Evolutionary conservation across 2,329 filamentous ascomycete species (phyloP).

Genomic region (Knufia petricola): DNA sequence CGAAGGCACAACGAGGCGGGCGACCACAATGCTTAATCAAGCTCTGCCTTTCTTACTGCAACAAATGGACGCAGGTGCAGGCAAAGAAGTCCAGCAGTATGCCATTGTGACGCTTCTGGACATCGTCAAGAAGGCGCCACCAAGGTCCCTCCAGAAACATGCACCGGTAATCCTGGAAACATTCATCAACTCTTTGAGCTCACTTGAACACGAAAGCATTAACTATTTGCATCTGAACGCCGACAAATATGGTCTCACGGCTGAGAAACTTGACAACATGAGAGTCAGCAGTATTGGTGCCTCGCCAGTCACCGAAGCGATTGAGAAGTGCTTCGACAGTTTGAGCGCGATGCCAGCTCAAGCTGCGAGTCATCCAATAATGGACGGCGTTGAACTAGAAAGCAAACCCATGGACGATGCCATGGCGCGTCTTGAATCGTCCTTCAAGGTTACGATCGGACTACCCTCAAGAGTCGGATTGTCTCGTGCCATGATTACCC

Average conservation of each 20-base stretch:
- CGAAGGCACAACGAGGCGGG: constrained; percentile 53
- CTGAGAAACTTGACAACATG: constrained; percentile 82
- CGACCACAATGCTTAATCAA: constrained; percentile 70
- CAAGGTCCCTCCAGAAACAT: constrained; percentile 67
- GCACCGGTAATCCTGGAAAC: constrained; percentile 73
- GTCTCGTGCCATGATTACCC: constrained; percentile 69
- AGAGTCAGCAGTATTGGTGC: constrained; percentile 70
- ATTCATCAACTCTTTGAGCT: constrained; percentile 71
- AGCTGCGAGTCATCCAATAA: constrained; percentile 9
- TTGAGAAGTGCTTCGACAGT: constrained; percentile 78
- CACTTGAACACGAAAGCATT: constrained; percentile 76
- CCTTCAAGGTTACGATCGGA: constrained; percentile 77
- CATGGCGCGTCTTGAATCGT: constrained; percentile 60
- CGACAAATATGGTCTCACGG: constrained; percentile 70
- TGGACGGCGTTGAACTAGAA: constrained; percentile 14
- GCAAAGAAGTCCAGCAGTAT: constrained; percentile 77
- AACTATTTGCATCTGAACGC: constrained; percentile 91
- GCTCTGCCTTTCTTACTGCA: constrained; percentile 87
- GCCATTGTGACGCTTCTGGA: constrained; percentile 75
- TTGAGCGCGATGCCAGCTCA: constrained; percentile 57
- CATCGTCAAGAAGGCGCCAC: constrained; percentile 75
- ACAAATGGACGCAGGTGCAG: constrained; percentile 68
- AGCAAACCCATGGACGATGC: constrained; percentile 53
- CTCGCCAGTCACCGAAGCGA: constrained; percentile 85
- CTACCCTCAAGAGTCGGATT: constrained; percentile 92